Conservation (phyloP, 352 stramenopile species). For the Aphanomyces astaci region DNA sequence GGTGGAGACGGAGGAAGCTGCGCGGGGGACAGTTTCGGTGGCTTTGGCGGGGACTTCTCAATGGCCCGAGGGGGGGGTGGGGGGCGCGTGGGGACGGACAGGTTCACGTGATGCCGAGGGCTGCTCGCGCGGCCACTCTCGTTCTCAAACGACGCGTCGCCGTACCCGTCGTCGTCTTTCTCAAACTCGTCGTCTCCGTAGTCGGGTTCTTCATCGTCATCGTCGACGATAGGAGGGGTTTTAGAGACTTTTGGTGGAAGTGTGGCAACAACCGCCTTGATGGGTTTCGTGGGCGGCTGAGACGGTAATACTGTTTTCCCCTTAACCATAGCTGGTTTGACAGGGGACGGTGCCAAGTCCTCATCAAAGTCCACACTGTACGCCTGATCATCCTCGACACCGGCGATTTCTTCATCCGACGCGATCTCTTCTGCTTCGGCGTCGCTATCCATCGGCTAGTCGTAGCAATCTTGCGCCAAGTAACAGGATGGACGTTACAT, state of each 20-base stretch:
- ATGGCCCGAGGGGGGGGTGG: constrained; percentile 2
- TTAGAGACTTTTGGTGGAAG: background rate
- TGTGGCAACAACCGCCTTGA: background rate
- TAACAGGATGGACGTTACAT: background rate
- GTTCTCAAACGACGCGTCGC: constrained; percentile 62
- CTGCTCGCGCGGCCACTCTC: constrained; percentile 51
- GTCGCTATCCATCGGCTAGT: constrained; percentile 21
- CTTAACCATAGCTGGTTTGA: background rate
- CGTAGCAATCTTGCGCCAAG: background rate
- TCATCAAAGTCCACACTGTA: constrained; percentile 76
- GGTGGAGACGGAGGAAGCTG: constrained; percentile 26
- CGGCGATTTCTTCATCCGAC: constrained; percentile 31
- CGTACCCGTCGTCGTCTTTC: constrained; percentile 28
- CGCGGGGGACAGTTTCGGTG: constrained; percentile 11
- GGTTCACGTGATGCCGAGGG: constrained; percentile 44
- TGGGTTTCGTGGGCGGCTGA: background rate
- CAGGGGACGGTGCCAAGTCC: constrained; percentile 31
- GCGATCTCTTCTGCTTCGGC: constrained; percentile 23
- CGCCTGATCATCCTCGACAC: constrained; percentile 29
- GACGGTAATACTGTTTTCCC: too few relatives aligned
- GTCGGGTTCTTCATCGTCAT: constrained; percentile 6
- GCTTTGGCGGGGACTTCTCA: constrained; percentile 17
- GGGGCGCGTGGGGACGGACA: constrained; percentile 44
- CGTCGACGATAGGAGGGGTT: background rate
- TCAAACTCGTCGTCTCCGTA: constrained; percentile 15